Evolutionary conservation across 495 filamentous ascomycete species (phyloP), one percentile per base, ranked within the genome.

Genomic region (Chaetomium tenue): DNA sequence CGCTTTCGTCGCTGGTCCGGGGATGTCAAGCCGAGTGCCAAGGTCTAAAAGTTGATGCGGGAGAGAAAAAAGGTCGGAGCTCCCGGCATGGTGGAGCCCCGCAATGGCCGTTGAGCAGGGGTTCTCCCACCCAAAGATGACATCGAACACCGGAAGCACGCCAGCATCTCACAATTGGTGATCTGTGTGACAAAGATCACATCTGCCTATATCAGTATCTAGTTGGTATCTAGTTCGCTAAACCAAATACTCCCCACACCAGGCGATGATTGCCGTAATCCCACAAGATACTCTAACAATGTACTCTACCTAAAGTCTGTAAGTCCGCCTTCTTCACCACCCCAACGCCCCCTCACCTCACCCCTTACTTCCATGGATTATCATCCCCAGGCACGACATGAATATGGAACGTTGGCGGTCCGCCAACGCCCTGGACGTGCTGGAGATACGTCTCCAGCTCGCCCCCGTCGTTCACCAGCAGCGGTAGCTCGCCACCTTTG

Each of bases 401-500:
- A 13, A 90, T 83, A n/a, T 81, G 72, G 74, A 93, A 89, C 12
- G 80, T 86, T 4, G 86, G 84, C 73, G 89, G n/a, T n/a, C n/a
- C 90, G 63, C 83, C 81, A 3, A 79, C 28, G 9, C 81, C 87
- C 61, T 81, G 62, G 5, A 88, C 79, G 72, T 89, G 86, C 48
- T 76, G 76, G 65, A 93, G 69, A 75, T 90, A 93, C 3, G 84
- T 86, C 61, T 84, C 84, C 58, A 93, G 68, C 75, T 92, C 88
- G 51, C 84, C 84, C 69, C 91, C 88, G 37, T 86, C 80, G 60
- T 87, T 86, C 68, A 93, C 86, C 33, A 76, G 70, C 70, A 88
- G 80, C 6, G 73, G 71, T 57, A 86, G 73, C 72, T 89, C 84
- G n/a, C 82, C 86, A 46, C 77, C 78, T 28, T 76, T 73, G 25